Base-by-base conservation (phyloP, 2,329 filamentous ascomycete genomes). In the Fusarium sp. region DNA sequence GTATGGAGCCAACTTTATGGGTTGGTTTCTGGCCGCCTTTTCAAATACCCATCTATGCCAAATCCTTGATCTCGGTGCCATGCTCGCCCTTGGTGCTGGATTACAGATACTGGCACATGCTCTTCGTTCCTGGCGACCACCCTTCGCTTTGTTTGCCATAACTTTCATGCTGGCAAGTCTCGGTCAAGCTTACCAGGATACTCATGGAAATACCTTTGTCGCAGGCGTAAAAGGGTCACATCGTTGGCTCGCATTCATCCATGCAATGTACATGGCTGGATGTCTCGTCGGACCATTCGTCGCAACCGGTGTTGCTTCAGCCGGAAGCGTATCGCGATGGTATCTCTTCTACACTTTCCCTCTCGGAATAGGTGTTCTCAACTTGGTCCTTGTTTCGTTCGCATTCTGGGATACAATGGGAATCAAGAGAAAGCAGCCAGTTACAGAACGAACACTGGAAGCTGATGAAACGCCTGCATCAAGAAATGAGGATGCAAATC, bases 171-270 rank as follows among this genome's bases (percentile, higher is more conserved):
- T 90, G 7, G 83, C 85, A 1, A 85, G 84, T 9, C 72, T 89
- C 0, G 88, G 89, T 0, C 87, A 89, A 74, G 89, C 86, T 0
- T 89, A 85, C 61, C 87, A 90, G 64, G 89, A 91, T 67, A 85
- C 88, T 0, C 86, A 89, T 20, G 84, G 85, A 1, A 90, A 91
- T 62, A 86, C 87, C 0, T 90, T 87, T 62, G 87, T 89, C 0
- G 82, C 84, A 0, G 80, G 82, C 0, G 75, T 84, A 0, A 81
- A 81, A 9, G 78, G 77, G 0, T 84, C 87, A 0, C 87, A 90
- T 72, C 79, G 87, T 4, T 90, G 87, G 85, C 79, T 90, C 0
- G 85, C 87, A 0, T 85, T 90, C 58, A 88, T 90, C 14, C 89
- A 90, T 66, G 88, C 87, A 8, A 87, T 87, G 82, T 90, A 88